Evolutionary conservation across 1,284 basidiomycete species (phyloP), one percentile per base, ranked within the genome.

Genomic region (Pterulicium gracile): DNA sequence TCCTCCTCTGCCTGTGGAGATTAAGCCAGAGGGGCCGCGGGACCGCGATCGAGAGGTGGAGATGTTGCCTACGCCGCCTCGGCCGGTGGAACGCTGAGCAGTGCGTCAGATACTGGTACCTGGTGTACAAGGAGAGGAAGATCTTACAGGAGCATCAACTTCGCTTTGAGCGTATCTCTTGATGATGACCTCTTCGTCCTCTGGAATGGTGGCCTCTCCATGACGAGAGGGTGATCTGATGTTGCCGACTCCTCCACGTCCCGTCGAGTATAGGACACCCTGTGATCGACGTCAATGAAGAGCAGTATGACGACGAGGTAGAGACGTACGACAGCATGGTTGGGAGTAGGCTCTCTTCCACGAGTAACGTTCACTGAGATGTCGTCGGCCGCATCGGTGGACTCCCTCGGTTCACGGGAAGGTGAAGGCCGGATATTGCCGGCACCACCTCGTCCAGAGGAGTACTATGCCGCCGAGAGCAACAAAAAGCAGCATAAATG

Each of bases 361-460:
- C 42, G 20, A 5, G 42, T 43, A 5, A 15, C 10, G n/a, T n/a
- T n/a, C n/a, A 39, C 36, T 4, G 42, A 20, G 17, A 43, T 21
- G 20, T 43, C 42, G 42, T 43, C 42, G 5, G 42, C 19, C 19
- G 19, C 42, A 22, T 43, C 42, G 20, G 42, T 23, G 5, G 42
- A 21, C n/a, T 21, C n/a, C 36, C n/a, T 13, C 4, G 36, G n/a
- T 4, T 43, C 42, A 17, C 20, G 42, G 17, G 42, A 43, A 13
- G 19, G 42, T 13, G 42, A 43, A 7, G 42, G 42, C 20, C 42
- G 42, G 42, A 43, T 43, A 24, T 43, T 43, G 23, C 42, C 42
- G 17, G 23, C 19, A 21, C 42, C 42, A 43, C 42, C 42, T 5
- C 42, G 10, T 13, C 42, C 42, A 43, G 7, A 43, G 23, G 42